Evolutionary conservation across 768 basidiomycete genomes (phyloP).

Genomic region (Collybia sordida): DNA sequence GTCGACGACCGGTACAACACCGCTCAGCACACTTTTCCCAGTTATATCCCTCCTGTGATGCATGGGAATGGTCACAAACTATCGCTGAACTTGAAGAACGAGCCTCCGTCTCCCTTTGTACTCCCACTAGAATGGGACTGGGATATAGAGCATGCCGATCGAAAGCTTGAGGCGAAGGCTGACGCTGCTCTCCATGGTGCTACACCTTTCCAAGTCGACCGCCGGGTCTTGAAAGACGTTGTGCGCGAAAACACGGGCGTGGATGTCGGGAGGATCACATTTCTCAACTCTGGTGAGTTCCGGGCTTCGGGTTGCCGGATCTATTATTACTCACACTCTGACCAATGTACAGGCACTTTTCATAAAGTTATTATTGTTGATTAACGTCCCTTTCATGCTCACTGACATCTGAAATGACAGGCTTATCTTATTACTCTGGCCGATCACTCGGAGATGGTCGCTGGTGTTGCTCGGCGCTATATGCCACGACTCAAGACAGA

Average conservation of each 20-base stretch:
- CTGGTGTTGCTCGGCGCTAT: slow-evolving; percentile 79
- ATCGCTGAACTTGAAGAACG: slow-evolving; percentile 13
- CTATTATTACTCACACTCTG: slow-evolving; percentile 7
- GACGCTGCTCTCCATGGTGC: slow-evolving; percentile 62
- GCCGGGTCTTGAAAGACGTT: slow-evolving; percentile 73
- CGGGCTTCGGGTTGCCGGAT: slow-evolving; percentile 12
- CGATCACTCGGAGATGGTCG: slow-evolving; percentile 64
- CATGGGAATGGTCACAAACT: slow-evolving; percentile 26
- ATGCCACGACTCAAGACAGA: slow-evolving; percentile 87
- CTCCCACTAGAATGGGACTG: slow-evolving; percentile 63
- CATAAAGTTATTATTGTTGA: slow-evolving; percentile 55
- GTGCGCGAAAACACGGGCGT: slow-evolving; percentile 67
- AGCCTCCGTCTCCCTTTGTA: slow-evolving; percentile 2
- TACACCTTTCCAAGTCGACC: slow-evolving; percentile 73
- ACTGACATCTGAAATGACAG: slow-evolving; percentile 31
- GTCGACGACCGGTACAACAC: slow-evolving; percentile 13
- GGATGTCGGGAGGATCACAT: slow-evolving; percentile 69
- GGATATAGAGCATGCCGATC: slow-evolving; percentile 70
- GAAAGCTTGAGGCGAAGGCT: slow-evolving; percentile 59
- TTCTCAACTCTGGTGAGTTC: slow-evolving; percentile 70
- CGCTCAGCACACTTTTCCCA: too few species aligned
- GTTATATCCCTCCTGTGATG: slow-evolving; percentile 24
- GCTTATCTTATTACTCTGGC: slow-evolving; percentile 74
- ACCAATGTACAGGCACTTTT: slow-evolving; percentile 65
- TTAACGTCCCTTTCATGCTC: not conserved